Base-by-base conservation (phyloP, 225 moss, liverwort and hornwort species). In the Antitrichia curtipendula region DNA sequence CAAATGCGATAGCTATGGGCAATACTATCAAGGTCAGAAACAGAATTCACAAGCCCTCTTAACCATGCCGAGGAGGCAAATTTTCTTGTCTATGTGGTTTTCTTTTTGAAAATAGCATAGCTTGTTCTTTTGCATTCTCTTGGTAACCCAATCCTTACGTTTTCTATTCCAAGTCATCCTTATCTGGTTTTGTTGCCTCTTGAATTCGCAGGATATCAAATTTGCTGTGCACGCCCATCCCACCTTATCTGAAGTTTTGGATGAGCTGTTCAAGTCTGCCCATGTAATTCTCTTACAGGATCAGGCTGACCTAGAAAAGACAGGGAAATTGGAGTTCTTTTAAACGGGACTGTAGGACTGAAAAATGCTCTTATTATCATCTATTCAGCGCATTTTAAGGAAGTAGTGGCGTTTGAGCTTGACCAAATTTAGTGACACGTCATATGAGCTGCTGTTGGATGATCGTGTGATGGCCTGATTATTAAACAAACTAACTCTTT, bases 191-290 rank as follows among this genome's bases (percentile, higher is more conserved):
- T 57, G 52, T 77, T 88, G 71, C 62, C 63, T 75, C 61, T 80
- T 36, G 53, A 88, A 57, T 83, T 88, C 31, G 72, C 94, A 98
- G 96, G 96, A 99, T 61, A 94, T 96, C 86, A 96, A 96, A 90
- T 93, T 95, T 91, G 95, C 95, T 81, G 98, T 99, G 84, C 98
- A 99, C 78, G 98, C 97, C 73, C 98, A 99, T 92, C 98, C 97
- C 43, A 99, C 96, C 60, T 90, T 97, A 62, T 99, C 95, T 78
- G 98, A 99, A 90, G 97, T 99, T 59, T 90, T 99, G 85, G 98
- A 97, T 88, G 98, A 99, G 89, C 91, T 97, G 53, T 99, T 99
- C 91, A 99, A 97, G 89, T 94, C 94, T 91, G 98, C 95, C 85
- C 94, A 95, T 94, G 95, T 97, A 90, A 81, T 87, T 75, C 68